Base-by-base conservation (phyloP, 768 basidiomycete species). In the Phlebiopsis flavidoalba region DNA sequence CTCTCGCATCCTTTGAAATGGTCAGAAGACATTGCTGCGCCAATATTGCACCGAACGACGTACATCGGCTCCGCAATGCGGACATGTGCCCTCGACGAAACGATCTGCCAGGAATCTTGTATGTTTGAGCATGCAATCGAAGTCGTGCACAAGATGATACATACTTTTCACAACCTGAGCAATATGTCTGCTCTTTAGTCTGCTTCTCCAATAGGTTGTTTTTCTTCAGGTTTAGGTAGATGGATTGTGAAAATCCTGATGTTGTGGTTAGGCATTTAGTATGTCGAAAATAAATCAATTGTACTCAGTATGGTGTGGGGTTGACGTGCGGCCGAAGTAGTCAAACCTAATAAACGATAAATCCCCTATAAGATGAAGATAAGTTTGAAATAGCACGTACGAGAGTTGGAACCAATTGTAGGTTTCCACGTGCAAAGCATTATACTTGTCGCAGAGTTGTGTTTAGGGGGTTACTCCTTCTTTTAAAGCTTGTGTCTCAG, bases 401-500 rank as follows among this genome's bases (percentile, higher is more conserved):
- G 89, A 89, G 53, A 99, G 92, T 63, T 98, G 90, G 75, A 98
- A 99, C 97, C 97, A 98, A 68, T 93, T 82, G 75, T 98, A 99
- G 5, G 95, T 93, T 65, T 93, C 92, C 64, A 85, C 87, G 65
- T 98, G 97, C 15, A 98, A 77, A 17, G 80, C 79, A 68, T 95
- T 77, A 72, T 98, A 98, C 75, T 95, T 95, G 74, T 95, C 91
- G 72, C 94, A 97, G 1, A 98, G 79, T 65, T 87, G 83, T 62
- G 83, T 62, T 77, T 78, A 0, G 94, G 90, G n/a, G 11, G 90
- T 85, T 43, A 95, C 72, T 0, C 87, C 85, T 71, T 96, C 93
- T 70, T 94, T 93, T 61, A 93, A 73, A 3, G 97, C 96, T 73
- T 97, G 95, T 2, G 95, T 98, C 78, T 99, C 97, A 0, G 97